These are phyloP conservation scores for Baffinella frigidus DNA, from an alignment of 208 protist species.

Conservation along the genomic window DNA sequence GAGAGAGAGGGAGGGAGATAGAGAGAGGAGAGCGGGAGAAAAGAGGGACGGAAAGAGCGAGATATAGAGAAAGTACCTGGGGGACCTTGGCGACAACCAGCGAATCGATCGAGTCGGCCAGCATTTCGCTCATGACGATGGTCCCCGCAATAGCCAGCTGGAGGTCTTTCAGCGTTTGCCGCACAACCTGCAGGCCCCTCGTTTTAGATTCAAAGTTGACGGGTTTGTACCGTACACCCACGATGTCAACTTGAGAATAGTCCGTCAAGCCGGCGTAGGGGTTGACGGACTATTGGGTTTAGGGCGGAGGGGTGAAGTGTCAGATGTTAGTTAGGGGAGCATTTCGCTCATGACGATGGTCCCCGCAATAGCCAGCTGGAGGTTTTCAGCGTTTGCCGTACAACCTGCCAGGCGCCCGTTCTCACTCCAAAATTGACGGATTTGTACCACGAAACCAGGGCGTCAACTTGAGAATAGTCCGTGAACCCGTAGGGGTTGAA, in stretches of 20 bases:
- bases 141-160: constrained; percentile 93
- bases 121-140: constrained; percentile 91
- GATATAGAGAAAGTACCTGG: too few relatives aligned
- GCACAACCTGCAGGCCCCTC: constrained; percentile 63
- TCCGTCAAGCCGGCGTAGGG: too few relatives aligned
- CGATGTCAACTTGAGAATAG: too few relatives aligned
- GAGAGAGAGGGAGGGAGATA: constrained; percentile 86
- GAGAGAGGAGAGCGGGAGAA: constrained; percentile 92
- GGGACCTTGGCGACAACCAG: constrained; percentile 88
- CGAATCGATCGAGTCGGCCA: constrained; percentile 89
- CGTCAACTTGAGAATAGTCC: too few relatives aligned
- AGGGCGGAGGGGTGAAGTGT: background rate
- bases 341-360: too few relatives aligned
- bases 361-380: constrained; percentile 92
- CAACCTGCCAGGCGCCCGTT: too few relatives aligned
- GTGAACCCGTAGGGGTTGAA: too few relatives aligned
- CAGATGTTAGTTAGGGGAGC: constrained; percentile 76
- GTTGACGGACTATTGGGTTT: background rate
- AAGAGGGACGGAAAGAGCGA: too few relatives aligned
- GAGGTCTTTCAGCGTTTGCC: constrained; percentile 85
- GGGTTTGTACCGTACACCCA: too few relatives aligned
- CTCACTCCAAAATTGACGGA: too few relatives aligned
- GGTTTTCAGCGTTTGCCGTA: constrained; percentile 89
- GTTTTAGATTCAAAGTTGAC: too few relatives aligned
- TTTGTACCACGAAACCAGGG: too few relatives aligned